Base-by-base conservation (phyloP, 2,329 filamentous ascomycete genomes). In the Fusarium napiforme region DNA sequence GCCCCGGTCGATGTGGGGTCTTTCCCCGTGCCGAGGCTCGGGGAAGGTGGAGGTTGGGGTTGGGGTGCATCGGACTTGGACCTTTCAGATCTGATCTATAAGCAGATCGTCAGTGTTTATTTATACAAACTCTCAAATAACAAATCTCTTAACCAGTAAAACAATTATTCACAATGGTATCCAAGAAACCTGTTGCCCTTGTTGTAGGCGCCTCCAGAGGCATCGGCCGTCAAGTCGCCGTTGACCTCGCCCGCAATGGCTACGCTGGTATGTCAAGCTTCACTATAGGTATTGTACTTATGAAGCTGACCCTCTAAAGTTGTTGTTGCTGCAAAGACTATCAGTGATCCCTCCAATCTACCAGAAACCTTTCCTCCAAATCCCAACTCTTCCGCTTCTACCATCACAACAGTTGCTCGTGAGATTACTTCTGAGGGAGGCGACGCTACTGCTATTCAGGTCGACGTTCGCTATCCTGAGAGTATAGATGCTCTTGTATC, bases 161-260 rank as follows among this genome's bases (percentile, higher is more conserved):
- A 15, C 11, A 15, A 52, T 21, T 10, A 39, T 21, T 26, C 15
- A 69, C 14, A 52, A 78, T 77, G 75, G 32, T 71, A 30, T 43
- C 69, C 18, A 78, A 84, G 23, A 81, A 85, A 63, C 85, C 85
- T 70, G 92, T 95, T 11, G 93, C 92, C 26, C 85, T 95, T 26
- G 85, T 96, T 9, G 87, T 95, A 26, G 93, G 93, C 43, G 93
- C 92, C 5, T 95, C 93, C 0, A 85, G 94, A 69, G 94, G 94
- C 42, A 96, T 97, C 72, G 94, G 94, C 50, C 86, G 93, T 45
- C 93, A 96, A 80, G 86, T 96, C 43, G 93, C 94, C 63, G 87
- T 97, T 76, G 92, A 94, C 78, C 85, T 97, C 7, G 92, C 93
- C 12, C 89, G 85, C 75, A 87, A 91, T 72, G 91, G 90, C 42